These are phyloP conservation scores for Chytriomyces confervae DNA, from an alignment of 192 early-diverging fungal species.

Conservation along the genomic window DNA sequence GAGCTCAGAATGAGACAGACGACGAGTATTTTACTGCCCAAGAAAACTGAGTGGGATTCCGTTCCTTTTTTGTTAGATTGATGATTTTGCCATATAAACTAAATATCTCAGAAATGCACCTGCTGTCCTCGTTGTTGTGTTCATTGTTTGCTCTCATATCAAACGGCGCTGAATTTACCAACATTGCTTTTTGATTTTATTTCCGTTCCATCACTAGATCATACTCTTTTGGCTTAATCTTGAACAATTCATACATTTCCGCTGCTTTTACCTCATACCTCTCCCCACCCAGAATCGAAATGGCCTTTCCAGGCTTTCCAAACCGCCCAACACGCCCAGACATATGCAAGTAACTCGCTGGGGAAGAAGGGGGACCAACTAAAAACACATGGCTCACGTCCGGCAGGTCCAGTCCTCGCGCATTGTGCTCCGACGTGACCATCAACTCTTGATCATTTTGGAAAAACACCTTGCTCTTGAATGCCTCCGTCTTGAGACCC, in stretches of 20 bases:
- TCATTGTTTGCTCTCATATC: too few species aligned
- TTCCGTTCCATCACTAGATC: neutral
- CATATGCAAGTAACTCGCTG: slow-evolving; percentile 83
- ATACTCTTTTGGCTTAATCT: slow-evolving; percentile 2
- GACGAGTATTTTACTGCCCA: slow-evolving; percentile 19
- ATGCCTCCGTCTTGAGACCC: neutral
- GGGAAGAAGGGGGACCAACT: slow-evolving; percentile 72
- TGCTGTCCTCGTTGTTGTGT: too few species aligned
- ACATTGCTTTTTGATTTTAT: neutral
- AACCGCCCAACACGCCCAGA: slow-evolving; percentile 84
- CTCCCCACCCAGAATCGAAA: slow-evolving; percentile 25
- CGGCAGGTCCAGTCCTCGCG: slow-evolving; percentile 85
- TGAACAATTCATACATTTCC: slow-evolving; percentile 5
- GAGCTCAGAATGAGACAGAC: slow-evolving; percentile 2
- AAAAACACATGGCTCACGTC: slow-evolving; percentile 81
- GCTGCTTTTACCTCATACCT: slow-evolving; percentile 25
- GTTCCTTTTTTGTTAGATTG: too few species aligned
- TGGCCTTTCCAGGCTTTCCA: slow-evolving; percentile 58
- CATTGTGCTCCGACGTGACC: slow-evolving; percentile 74
- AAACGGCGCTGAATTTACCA: too few species aligned
- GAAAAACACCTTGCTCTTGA: neutral
- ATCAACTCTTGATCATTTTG: slow-evolving; percentile 43
- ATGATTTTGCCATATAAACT: too few species aligned
- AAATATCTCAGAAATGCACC: too few species aligned
- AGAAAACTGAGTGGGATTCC: too few species aligned